Conservation (phyloP, 2,329 filamentous ascomycete genomes). For the Tothia fuscella region DNA sequence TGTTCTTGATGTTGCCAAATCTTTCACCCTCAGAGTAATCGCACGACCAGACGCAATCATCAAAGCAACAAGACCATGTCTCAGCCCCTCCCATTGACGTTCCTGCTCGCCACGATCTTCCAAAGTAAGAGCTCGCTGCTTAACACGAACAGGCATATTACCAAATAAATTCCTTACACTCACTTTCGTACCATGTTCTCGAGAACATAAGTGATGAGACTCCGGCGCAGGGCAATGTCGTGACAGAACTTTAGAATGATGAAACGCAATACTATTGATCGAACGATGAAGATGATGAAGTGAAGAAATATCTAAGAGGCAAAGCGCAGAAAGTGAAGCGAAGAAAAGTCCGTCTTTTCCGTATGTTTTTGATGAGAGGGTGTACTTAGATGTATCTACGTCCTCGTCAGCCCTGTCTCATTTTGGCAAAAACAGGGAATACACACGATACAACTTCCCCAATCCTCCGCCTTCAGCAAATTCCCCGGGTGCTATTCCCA, state of each 20-base stretch:
- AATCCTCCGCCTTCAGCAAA: constrained; percentile 61
- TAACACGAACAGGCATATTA: constrained; percentile 79
- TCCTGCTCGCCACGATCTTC: constrained; percentile 40
- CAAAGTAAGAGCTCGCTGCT: constrained; percentile 52
- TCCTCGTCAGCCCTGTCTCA: constrained; percentile 12
- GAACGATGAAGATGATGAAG: constrained; percentile 48
- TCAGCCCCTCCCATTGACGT: constrained; percentile 55
- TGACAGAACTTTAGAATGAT: constrained; percentile 54
- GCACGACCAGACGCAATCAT: constrained; percentile 56
- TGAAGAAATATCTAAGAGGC: constrained; percentile 66
- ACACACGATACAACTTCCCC: constrained; percentile 59
- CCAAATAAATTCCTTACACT: constrained; percentile 75
- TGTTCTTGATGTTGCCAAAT: constrained; percentile 31
- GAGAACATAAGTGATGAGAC: constrained; percentile 44
- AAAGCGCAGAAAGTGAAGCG: constrained; percentile 62
- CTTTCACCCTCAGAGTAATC: constrained; percentile 47
- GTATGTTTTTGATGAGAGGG: constrained; percentile 30
- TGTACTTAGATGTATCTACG: constrained; percentile 69
- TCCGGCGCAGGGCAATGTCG: constrained; percentile 50
- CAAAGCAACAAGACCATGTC: constrained; percentile 46
- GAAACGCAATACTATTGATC: constrained; percentile 55
- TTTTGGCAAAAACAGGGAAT: not conserved
- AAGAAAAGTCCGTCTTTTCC: constrained; percentile 66
- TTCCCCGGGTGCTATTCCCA: constrained; percentile 61
- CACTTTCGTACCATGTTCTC: constrained; percentile 61